A percentile compares a stretch with the other conserved stretches of the same genome.
phyloP scores from a whole-genome alignment of 2,329 filamentous ascomycete species.

The Sclerotinia spermophila region DNA sequence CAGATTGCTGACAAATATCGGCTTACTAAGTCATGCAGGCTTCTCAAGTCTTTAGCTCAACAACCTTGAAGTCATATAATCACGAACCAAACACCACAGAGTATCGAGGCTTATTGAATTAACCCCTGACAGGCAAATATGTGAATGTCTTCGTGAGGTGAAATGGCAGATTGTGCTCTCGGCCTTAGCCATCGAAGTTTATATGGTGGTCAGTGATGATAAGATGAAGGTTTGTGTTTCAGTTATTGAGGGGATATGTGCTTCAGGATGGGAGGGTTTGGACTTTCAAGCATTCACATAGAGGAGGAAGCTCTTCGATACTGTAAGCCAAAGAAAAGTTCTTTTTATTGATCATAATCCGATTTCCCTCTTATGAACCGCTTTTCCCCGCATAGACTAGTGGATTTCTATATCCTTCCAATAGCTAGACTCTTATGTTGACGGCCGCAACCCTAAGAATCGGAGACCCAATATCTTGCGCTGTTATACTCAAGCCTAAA shows the following conservation, averaged over 20 bases:
- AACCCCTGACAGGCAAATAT: background rate
- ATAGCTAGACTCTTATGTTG: too few relatives aligned
- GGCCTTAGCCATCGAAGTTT: too few relatives aligned
- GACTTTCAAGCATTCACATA: background rate
- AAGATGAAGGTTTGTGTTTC: background rate
- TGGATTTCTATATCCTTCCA: background rate
- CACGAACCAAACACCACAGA: background rate
- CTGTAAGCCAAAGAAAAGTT: background rate
- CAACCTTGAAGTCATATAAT: background rate
- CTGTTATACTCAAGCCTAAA: background rate
- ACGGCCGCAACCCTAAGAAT: too few relatives aligned
- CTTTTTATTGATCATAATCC: background rate
- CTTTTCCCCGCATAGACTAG: too few relatives aligned
- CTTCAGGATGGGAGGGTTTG: background rate
- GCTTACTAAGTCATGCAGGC: background rate
- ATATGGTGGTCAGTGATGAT: background rate
- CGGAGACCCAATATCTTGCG: background rate
- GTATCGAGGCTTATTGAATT: background rate
- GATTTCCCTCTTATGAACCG: too few relatives aligned
- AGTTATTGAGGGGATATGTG: background rate
- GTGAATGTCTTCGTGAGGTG: background rate
- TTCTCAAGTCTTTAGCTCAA: background rate
- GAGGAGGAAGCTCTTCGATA: background rate
- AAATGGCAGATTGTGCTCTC: too few relatives aligned
- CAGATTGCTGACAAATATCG: background rate